Conservation (phyloP, 805 yeast genomes). For the Ogataea siamensis region DNA sequence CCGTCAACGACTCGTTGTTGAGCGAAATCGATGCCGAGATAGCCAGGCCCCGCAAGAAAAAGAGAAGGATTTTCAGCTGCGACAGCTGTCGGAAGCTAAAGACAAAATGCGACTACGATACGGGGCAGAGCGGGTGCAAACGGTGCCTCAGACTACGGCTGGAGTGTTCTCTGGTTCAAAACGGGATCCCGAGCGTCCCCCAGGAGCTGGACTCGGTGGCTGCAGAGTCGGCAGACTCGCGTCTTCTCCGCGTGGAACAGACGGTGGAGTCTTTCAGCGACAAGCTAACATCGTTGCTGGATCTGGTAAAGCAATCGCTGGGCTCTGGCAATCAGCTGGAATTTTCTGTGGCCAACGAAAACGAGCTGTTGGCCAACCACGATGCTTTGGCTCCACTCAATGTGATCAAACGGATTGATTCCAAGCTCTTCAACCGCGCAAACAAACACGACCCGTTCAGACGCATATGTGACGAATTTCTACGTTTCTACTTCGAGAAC, state of each 20-base stretch:
- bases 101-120: conserved; percentile 55
- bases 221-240: conserved; percentile 3
- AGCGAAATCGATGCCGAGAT: conserved; percentile 19
- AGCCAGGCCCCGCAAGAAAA: conserved; percentile 16
- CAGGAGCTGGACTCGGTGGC: not conserved
- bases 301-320: conserved; percentile 18
- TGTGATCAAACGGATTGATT: conserved; percentile 31
- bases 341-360: conserved; percentile 14
- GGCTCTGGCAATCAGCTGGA: conserved; percentile 15
- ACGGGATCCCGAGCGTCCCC: not conserved
- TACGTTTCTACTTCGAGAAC: conserved; percentile 44
- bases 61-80: conserved; percentile 40
- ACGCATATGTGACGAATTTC: conserved; percentile 42
- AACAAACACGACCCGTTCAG: conserved; percentile 32
- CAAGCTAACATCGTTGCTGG: conserved; percentile 17
- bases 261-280: conserved; percentile 20
- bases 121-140: conserved; percentile 44
- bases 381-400: conserved; percentile 32
- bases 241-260: conserved; percentile 15
- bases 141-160: conserved; percentile 48
- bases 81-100: conserved; percentile 52
- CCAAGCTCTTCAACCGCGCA: conserved; percentile 26
- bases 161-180: conserved; percentile 42
- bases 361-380: conserved; percentile 14
- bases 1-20: conserved; percentile 24